phyloP scores from a whole-genome alignment of 2,329 filamentous ascomycete species.

The Fusarium albidum region DNA sequence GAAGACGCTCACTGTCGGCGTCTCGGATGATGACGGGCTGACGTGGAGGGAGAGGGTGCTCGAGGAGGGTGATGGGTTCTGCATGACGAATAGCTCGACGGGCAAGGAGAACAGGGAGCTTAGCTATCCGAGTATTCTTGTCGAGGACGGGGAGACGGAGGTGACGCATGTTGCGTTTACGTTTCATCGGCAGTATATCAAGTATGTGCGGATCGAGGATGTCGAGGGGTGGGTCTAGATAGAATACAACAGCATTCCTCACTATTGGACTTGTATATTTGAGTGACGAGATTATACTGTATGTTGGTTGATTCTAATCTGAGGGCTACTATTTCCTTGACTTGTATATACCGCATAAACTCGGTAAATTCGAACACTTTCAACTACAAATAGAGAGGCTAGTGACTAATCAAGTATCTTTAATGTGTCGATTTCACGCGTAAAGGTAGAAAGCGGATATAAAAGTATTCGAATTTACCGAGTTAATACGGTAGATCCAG shows the following conservation, averaged over 20 bases:
- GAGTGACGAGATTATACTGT: too few relatives aligned
- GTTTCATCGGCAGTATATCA: constrained; percentile 52
- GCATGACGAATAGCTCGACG: constrained; percentile 54
- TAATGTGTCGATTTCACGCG: too few relatives aligned
- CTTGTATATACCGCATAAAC: too few relatives aligned
- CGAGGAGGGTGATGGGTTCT: constrained; percentile 55
- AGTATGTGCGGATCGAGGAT: constrained; percentile 46
- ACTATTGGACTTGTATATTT: too few relatives aligned
- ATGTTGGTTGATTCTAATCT: background rate
- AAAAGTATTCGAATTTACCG: too few relatives aligned
- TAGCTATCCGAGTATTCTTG: constrained; percentile 53
- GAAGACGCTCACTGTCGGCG: constrained; percentile 45
- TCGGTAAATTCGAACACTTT: too few relatives aligned
- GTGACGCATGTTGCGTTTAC: constrained; percentile 52
- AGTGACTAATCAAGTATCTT: too few relatives aligned
- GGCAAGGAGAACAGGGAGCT: constrained; percentile 52
- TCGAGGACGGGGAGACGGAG: constrained; percentile 28
- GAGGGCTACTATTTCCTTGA: too few relatives aligned
- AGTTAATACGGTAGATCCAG: too few relatives aligned
- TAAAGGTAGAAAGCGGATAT: too few relatives aligned
- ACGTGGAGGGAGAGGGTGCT: constrained; percentile 50
- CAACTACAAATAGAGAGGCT: too few relatives aligned
- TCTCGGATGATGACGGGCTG: constrained; percentile 47
- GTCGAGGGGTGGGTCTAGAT: constrained; percentile 35
- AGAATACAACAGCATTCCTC: too few relatives aligned